Evolutionary conservation across 331 rosid species (phyloP).

Genomic region (Quercus lobata): DNA sequence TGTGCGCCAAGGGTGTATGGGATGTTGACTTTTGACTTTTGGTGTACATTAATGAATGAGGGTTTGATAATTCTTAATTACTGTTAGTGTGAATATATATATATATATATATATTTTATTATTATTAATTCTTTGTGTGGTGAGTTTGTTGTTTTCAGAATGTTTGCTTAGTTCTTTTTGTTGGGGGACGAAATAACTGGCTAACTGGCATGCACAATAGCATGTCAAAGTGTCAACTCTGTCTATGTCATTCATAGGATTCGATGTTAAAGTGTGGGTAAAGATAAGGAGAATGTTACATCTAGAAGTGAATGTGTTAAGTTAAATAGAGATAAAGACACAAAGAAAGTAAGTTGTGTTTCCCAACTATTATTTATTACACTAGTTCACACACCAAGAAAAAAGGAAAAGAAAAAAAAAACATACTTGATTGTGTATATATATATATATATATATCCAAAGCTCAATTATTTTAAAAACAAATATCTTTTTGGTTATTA

Average conservation of each 20-base stretch:
- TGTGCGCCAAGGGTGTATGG: background rate
- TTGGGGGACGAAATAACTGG: slow-evolving; percentile 9
- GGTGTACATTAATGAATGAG: background rate
- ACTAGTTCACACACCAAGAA: background rate
- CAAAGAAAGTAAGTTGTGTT: background rate
- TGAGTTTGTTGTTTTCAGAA: background rate
- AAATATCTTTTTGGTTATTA: too few relatives aligned
- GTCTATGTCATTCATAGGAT: background rate
- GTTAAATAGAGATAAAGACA: background rate
- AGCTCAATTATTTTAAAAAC: too few relatives aligned
- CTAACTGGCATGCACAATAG: background rate
- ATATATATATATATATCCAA: too few relatives aligned
- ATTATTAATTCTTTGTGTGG: too few relatives aligned
- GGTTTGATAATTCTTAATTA: background rate
- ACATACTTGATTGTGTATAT: too few relatives aligned
- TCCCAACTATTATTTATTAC: background rate
- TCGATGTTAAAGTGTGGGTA: background rate
- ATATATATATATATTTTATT: too few relatives aligned
- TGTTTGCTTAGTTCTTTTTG: slow-evolving; percentile 1
- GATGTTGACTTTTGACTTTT: slow-evolving; percentile 22
- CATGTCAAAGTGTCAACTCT: background rate
- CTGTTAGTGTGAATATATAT: too few relatives aligned
- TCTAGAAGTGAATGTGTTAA: background rate
- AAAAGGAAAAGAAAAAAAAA: background rate
- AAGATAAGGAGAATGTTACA: background rate